Evolutionary conservation across 352 stramenopile genomes (phyloP).

Genomic region (Phytophthora agathidicida): DNA sequence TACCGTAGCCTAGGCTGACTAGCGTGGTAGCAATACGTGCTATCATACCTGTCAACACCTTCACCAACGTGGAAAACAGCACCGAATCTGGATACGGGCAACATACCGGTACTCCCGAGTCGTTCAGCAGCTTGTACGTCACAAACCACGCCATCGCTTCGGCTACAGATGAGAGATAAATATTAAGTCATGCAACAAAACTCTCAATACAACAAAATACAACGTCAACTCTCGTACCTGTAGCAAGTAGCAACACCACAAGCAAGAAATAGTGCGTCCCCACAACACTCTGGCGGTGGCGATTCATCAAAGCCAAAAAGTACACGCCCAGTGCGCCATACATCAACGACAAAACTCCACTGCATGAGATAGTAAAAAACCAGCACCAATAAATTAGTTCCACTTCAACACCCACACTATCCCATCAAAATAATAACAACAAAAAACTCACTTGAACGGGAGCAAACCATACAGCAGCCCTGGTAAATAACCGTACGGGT

Average conservation of each 20-base stretch:
- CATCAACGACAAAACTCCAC: slow-evolving; percentile 68
- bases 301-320: slow-evolving; percentile 74
- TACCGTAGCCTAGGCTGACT: slow-evolving; percentile 82
- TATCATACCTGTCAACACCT: slow-evolving; percentile 78
- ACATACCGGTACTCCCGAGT: slow-evolving; percentile 70
- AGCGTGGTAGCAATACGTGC: slow-evolving; percentile 78
- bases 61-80: slow-evolving; percentile 73
- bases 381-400: slow-evolving; percentile 15
- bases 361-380: slow-evolving; percentile 35
- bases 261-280: slow-evolving; percentile 87
- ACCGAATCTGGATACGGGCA: slow-evolving; percentile 78
- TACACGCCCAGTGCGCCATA: slow-evolving; percentile 75
- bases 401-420: background rate
- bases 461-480: slow-evolving; percentile 81
- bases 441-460: slow-evolving; percentile 76
- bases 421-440: background rate
- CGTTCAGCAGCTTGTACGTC: slow-evolving; percentile 80
- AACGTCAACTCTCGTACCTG: slow-evolving; percentile 35
- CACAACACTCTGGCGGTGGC: slow-evolving; percentile 74
- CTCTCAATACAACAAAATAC: background rate
- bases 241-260: slow-evolving; percentile 77
- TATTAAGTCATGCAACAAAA: background rate
- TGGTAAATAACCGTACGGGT: slow-evolving; percentile 85
- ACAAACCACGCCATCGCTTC: slow-evolving; percentile 80
- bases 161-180: slow-evolving; percentile 28